These are phyloP conservation scores for Monosporascus sp. DNA, from an alignment of 2,329 filamentous ascomycete genomes.

Conservation along the genomic window DNA sequence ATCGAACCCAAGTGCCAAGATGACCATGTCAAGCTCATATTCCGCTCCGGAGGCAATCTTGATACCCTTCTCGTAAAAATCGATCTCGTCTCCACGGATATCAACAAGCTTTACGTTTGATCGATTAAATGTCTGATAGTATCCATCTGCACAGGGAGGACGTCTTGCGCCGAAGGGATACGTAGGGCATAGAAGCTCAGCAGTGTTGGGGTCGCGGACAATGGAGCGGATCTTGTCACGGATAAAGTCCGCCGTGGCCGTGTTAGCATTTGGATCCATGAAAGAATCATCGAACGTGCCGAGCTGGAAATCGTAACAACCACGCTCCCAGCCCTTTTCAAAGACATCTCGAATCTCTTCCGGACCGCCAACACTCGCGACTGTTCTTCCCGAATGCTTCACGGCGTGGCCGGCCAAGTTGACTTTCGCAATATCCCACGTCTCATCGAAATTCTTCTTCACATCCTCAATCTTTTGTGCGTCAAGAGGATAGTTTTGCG, in stretches of 20 bases:
- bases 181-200: constrained; percentile 5
- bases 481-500: no score
- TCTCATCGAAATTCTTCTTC: not conserved
- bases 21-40: constrained; percentile 31
- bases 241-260: constrained; percentile 4
- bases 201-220: constrained; percentile 5
- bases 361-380: no score
- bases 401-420: no score
- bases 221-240: constrained; percentile 5
- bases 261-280: constrained; percentile 5
- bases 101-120: constrained; percentile 5
- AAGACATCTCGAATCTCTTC: no score
- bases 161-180: constrained; percentile 1
- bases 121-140: constrained; percentile 6
- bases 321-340: no score
- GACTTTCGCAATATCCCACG: no score
- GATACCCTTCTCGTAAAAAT: constrained; percentile 28
- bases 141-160: constrained; percentile 2
- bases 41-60: constrained; percentile 30
- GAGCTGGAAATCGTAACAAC: not conserved
- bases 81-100: constrained; percentile 3
- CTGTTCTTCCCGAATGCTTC: no score
- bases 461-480: constrained; percentile 2
- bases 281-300: constrained; percentile 7
- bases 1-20: constrained; percentile 31